A percentile compares a stretch with the other conserved stretches of the same genome.
Evolutionary conservation across 208 protist genomes (phyloP).

Genomic region (Angomonas desouzai): DNA sequence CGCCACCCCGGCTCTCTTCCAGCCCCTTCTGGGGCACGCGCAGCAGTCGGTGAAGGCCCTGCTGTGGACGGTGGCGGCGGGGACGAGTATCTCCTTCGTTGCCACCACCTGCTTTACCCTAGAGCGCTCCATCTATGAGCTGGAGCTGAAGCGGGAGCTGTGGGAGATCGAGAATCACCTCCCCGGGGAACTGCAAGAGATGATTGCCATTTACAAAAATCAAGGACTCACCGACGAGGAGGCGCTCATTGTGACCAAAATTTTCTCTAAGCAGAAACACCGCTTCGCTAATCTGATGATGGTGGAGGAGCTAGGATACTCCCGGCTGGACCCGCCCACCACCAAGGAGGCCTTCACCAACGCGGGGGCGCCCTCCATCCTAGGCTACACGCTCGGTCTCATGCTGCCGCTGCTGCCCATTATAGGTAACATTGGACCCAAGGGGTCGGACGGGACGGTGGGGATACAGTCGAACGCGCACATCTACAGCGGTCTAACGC

Average conservation of each 20-base stretch:
- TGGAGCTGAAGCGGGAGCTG: constrained; percentile 87
- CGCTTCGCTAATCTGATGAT: constrained; percentile 93
- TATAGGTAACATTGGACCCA: constrained; percentile 3
- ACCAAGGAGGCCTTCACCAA: constrained; percentile 51
- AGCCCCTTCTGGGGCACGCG: neutral
- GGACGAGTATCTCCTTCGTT: constrained; percentile 42
- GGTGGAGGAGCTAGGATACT: constrained; percentile 94
- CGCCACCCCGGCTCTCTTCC: neutral
- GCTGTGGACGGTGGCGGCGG: constrained; percentile 31
- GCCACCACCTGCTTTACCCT: constrained; percentile 41
- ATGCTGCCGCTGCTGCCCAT: constrained; percentile 23
- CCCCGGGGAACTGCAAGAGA: constrained; percentile 88
- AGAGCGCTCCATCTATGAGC: constrained; percentile 73
- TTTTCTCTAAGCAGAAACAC: constrained; percentile 80
- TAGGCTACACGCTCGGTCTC: constrained; percentile 51
- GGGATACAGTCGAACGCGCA: constrained; percentile 5
- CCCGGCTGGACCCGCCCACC: constrained; percentile 68
- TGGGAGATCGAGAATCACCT: constrained; percentile 94
- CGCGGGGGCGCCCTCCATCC: constrained; percentile 48
- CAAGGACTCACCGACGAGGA: constrained; percentile 89
- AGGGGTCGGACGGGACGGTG: neutral
- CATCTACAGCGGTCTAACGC: constrained; percentile 13
- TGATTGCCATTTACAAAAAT: constrained; percentile 91
- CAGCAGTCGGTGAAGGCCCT: constrained; percentile 26
- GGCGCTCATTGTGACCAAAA: constrained; percentile 73